Evolutionary conservation across 202 grass and related monocot species (phyloP).

Genomic region (Schoenoplectus triqueter): DNA sequence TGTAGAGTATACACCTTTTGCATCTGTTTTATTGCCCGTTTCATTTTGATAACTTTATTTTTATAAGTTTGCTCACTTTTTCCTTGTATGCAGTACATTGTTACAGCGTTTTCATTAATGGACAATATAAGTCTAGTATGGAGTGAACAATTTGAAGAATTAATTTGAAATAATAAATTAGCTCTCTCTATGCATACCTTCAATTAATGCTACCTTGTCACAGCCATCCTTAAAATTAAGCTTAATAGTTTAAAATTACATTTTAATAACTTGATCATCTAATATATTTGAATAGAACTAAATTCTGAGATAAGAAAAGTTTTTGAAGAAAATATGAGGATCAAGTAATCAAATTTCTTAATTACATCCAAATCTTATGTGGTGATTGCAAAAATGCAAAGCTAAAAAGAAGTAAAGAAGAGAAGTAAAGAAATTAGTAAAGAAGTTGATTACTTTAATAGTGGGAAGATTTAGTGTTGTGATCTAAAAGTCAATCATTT

Average conservation of each 20-base stretch:
- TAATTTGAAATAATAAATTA: not conserved
- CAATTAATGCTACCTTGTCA: not conserved
- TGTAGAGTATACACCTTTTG: constrained; percentile 26
- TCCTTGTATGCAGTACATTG: not conserved
- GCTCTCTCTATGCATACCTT: not conserved
- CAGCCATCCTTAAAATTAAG: not conserved
- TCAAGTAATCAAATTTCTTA: not conserved
- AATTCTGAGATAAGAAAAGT: not conserved
- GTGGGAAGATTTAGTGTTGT: not conserved
- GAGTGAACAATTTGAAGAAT: not conserved
- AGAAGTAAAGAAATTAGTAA: not conserved
- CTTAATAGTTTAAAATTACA: not conserved
- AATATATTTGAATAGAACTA: not conserved
- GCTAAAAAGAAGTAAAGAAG: not conserved
- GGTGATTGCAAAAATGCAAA: not conserved
- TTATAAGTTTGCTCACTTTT: not conserved
- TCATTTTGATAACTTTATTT: not conserved
- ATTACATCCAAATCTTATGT: not conserved
- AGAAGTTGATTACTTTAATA: not conserved
- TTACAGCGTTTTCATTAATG: constrained; percentile 25
- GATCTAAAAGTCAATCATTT: too few relatives aligned
- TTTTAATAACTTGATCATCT: not conserved
- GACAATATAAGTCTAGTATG: not conserved
- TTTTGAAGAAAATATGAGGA: not conserved
- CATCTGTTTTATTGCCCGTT: not conserved